Evolutionary conservation across 306 rosid species (phyloP), one percentile per base, ranked within the genome.

Genomic region (Inga laurina): DNA sequence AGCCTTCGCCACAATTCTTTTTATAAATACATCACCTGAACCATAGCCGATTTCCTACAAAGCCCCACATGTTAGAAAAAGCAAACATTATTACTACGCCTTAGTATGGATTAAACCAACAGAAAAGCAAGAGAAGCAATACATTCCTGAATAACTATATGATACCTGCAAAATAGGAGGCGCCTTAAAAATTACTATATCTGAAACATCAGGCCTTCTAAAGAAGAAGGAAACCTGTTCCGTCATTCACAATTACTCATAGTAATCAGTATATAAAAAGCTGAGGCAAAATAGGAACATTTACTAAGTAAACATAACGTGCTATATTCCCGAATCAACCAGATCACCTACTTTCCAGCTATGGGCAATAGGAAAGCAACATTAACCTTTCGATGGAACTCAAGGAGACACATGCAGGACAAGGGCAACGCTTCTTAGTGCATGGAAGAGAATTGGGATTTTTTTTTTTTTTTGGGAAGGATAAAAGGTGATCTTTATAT

Each of bases 1-100:
- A 80, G 94, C 98, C 87, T 88, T 92, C 30, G 99, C 99, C 72
- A 96, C 99, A 71, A 96, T 81, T 84, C 99, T 92, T 82, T 96
- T 96, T 24, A 96, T 88, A 81, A 94, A 94, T 10, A 91, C 92
- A 83, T 96, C 99, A 45, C 87, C 82, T 0, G 98, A 86, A 78
- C 81, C 65, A 81, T 73, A 94, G 78, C 97, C 98, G 79, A 75
- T 4, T 68, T 91, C 89, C 99, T 96, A 65, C 90, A 82, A 7
- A 87, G 69, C 10, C 19, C 46, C 75, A 83, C 2, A 73, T 64
- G 45, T 44, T 74, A 24, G 82, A 69, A 37, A 72, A 75, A 34
- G 54, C 9, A 2, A 82, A 79, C 74, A 73, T 35, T 61, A 45
- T 71, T 51, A 61, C 73, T 82, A 70, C 83, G 62, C 61, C 78